Evolutionary conservation across 148 eudicot genomes (phyloP).

Genomic region (Gaultheria prostrata): DNA sequence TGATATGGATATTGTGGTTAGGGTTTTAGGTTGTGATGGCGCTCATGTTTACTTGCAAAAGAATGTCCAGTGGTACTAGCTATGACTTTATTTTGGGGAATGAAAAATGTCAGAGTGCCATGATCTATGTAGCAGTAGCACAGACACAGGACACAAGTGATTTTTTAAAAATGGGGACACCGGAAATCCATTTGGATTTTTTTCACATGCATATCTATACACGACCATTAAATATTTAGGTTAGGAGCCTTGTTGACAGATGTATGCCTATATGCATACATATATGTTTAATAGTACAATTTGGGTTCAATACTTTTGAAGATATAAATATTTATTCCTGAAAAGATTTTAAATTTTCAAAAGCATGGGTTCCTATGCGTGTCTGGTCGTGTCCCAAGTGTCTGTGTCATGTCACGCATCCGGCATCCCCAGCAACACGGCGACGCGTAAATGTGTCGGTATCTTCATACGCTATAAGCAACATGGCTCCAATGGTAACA

Average conservation of each 20-base stretch:
- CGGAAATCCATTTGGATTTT: neutral
- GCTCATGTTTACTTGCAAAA: neutral
- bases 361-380: neutral
- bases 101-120: neutral
- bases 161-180: neutral
- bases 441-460: neutral
- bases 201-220: neutral
- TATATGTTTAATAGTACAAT: neutral
- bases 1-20: neutral
- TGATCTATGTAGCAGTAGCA: neutral
- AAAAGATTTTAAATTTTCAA: neutral
- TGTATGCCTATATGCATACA: neutral
- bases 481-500: neutral
- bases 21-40: conserved; percentile 2
- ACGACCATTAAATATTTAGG: neutral
- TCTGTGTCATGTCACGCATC: neutral
- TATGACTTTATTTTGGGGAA: neutral
- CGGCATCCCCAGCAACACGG: neutral
- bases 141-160: neutral
- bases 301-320: neutral
- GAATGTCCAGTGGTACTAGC: neutral
- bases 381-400: neutral
- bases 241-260: neutral
- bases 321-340: neutral
- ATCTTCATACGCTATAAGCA: neutral